A percentile compares a stretch with the other conserved stretches of the same genome.
Evolutionary conservation across 331 rosid species (phyloP).

Genomic region (Pyrus hybrid): DNA sequence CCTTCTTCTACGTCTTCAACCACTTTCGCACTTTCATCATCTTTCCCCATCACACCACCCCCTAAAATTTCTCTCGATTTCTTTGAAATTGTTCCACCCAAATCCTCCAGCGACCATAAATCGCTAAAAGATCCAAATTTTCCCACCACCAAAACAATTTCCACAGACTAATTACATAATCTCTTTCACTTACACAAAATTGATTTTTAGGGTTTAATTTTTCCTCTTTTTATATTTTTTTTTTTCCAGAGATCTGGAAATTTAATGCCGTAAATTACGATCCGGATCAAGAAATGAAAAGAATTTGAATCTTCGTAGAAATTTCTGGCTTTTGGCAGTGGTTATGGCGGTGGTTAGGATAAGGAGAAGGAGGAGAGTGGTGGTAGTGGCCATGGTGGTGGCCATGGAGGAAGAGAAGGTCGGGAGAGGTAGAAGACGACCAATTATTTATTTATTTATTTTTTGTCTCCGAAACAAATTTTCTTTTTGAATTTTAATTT

Average conservation of each 20-base stretch:
- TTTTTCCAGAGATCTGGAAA: slow-evolving; percentile 14
- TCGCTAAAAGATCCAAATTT: slow-evolving; percentile 2
- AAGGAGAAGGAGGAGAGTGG: too few species aligned
- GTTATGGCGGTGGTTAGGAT: too few species aligned
- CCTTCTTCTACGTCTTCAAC: slow-evolving; percentile 85
- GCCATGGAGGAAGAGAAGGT: too few species aligned
- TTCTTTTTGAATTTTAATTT: too few species aligned
- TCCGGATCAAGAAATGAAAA: not conserved
- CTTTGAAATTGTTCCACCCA: slow-evolving; percentile 14
- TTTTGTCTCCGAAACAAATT: too few species aligned
- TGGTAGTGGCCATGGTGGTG: too few species aligned
- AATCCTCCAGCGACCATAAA: slow-evolving; percentile 50
- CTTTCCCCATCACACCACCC: slow-evolving; percentile 41
- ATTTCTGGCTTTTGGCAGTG: not conserved
- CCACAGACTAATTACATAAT: not conserved
- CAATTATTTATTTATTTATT: too few species aligned
- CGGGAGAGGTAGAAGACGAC: too few species aligned
- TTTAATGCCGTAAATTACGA: not conserved
- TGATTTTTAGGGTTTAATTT: slow-evolving; percentile 7
- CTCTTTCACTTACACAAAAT: not conserved
- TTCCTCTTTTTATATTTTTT: not conserved
- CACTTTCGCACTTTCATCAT: slow-evolving; percentile 27
- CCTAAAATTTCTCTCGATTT: slow-evolving; percentile 15
- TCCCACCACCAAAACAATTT: not conserved
- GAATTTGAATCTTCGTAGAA: not conserved